Base-by-base conservation (phyloP, 352 stramenopile genomes). In the Globisporangium splendens region DNA sequence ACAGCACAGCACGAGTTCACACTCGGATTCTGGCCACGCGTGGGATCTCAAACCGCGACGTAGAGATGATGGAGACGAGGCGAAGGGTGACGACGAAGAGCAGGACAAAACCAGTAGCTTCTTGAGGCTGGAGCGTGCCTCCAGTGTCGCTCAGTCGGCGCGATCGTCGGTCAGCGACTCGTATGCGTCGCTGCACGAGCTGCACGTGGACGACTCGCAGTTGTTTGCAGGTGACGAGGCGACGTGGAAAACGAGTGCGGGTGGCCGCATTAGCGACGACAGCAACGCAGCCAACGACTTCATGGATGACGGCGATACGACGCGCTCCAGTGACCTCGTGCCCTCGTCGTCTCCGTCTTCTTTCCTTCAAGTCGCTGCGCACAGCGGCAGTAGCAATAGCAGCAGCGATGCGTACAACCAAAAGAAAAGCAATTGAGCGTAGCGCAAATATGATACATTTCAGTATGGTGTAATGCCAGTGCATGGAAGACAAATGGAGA, bases 121-220 rank as follows among this genome's bases (percentile, higher is more conserved):
- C 4, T 35, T 42, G 17, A 50, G 38, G 2, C 6, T 24, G 3
- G 10, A 54, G 12, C 57, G 50, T 13, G 17, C 20, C 13, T 20
- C 57, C 41, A 57, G 57, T 12, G 33, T 48, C 17, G 7, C 24
- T 18, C 38, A 48, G 20, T 75, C 61, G 6, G 35, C 42, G 39
- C 63, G 68, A 18, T 71, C 64, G 1, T 31, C 20, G 0, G 33
- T 18, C 7, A 56, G 54, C 20, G 68, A 75, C n/a, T 76, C 68
- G 54, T 76, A 76, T 46, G 65, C 68, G 12, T 75, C 68, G 4
- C 38, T 42, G 2, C 64, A 49, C 4, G 59, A 71, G 21, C 39
- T 62, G 15, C 14, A 20, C 7, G 53, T 42, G 22, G 61, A 65
- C 44, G 54, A 63, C 38, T 66, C 60, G 35, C 39, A 50, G n/a